A percentile compares a stretch with the other conserved stretches of the same genome.
Evolutionary conservation across 768 basidiomycete species (phyloP).

Genomic region (Trametes meyenii): DNA sequence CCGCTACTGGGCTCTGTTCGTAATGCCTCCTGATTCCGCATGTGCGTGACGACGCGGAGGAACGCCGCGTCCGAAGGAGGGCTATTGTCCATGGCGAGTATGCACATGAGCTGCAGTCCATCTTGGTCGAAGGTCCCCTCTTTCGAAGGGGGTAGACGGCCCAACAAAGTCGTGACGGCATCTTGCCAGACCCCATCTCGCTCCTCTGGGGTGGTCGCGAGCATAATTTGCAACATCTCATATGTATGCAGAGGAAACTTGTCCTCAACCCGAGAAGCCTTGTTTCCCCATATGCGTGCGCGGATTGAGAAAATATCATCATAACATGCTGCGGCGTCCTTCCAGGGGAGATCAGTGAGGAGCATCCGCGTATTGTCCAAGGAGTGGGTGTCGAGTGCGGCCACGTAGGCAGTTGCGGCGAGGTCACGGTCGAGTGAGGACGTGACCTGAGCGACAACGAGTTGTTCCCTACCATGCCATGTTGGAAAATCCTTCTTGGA

Average conservation of each 20-base stretch:
- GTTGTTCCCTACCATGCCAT: slow-evolving; percentile 14
- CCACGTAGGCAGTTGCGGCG: slow-evolving; percentile 10
- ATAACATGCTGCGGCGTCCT: slow-evolving; percentile 10
- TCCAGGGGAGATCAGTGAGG: slow-evolving; percentile 11
- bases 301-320: slow-evolving; percentile 3
- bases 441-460: background rate
- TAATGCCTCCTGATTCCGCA: background rate
- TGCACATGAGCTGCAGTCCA: background rate
- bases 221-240: slow-evolving; percentile 9
- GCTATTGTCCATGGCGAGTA: background rate
- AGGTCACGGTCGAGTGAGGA: slow-evolving; percentile 8
- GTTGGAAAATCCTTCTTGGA: slow-evolving; percentile 8
- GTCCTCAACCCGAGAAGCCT: background rate
- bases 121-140: slow-evolving; percentile 1
- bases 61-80: slow-evolving; percentile 9
- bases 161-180: background rate
- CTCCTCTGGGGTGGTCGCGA: background rate
- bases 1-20: background rate
- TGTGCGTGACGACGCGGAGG: slow-evolving; percentile 9
- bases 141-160: background rate
- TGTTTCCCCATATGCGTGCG: slow-evolving; percentile 9
- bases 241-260: slow-evolving; percentile 10
- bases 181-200: slow-evolving; percentile 1
- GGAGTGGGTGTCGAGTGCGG: slow-evolving; percentile 6
- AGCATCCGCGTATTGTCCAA: background rate